Percentiles rank a stretch among this genome's conserved stretches.
Evolutionary conservation across 208 protist species (phyloP).

Genomic region (Vickermania spadyakhi): DNA sequence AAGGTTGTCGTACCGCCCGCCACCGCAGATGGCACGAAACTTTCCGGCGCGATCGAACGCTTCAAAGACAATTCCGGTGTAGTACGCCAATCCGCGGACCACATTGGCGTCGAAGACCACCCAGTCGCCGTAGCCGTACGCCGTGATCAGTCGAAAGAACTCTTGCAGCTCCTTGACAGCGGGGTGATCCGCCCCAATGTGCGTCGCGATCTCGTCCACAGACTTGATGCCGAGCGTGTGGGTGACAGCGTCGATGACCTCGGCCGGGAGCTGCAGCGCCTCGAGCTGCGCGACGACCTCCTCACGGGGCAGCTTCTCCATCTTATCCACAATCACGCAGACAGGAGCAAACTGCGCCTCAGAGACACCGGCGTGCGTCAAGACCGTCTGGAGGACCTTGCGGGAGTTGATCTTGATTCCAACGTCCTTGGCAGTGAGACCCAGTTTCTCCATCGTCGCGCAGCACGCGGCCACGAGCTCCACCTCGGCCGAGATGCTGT

Average conservation of each 20-base stretch:
- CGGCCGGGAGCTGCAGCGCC: constrained; percentile 40
- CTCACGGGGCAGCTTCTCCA: constrained; percentile 88
- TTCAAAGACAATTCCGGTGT: constrained; percentile 96
- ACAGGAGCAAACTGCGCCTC: constrained; percentile 81
- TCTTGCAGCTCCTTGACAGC: constrained; percentile 75
- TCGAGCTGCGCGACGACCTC: constrained; percentile 72
- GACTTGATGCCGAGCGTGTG: constrained; percentile 68
- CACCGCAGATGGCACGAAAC: constrained; percentile 92
- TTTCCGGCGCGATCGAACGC: constrained; percentile 89
- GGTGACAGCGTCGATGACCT: constrained; percentile 69
- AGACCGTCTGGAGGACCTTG: constrained; percentile 84
- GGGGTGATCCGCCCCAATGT: constrained; percentile 60
- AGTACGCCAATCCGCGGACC: constrained; percentile 93
- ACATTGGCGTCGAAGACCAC: constrained; percentile 91
- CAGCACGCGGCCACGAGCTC: constrained; percentile 89
- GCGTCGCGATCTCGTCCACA: constrained; percentile 70
- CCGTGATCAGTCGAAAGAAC: constrained; percentile 80
- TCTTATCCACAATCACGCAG: constrained; percentile 94
- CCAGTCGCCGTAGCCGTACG: constrained; percentile 93
- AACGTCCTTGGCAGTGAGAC: constrained; percentile 84
- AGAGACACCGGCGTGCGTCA: constrained; percentile 62
- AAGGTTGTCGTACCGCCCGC: constrained; percentile 93
- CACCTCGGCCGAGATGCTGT: constrained; percentile 83
- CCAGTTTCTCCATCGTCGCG: constrained; percentile 65
- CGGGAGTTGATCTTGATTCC: constrained; percentile 91